These are phyloP conservation scores for Aspergillus sp. DNA, from an alignment of 2,329 filamentous ascomycete species.

Conservation along the genomic window DNA sequence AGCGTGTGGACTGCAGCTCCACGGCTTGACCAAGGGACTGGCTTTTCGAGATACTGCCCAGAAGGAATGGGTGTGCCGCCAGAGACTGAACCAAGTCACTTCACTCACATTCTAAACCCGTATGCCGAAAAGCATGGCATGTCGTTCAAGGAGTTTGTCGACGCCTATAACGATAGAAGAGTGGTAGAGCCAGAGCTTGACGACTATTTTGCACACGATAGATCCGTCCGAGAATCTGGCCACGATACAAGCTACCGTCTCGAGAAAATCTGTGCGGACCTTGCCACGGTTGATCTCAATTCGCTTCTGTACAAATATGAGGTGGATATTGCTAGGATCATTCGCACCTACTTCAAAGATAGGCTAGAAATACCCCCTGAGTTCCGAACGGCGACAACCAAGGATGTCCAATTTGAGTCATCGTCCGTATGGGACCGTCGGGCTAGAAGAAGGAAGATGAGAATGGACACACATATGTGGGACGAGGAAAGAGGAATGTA, in stretches of 20 bases:
- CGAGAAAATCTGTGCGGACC: constrained; percentile 78
- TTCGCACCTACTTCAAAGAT: constrained; percentile 79
- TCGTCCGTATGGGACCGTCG: constrained; percentile 89
- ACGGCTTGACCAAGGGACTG: constrained; percentile 70
- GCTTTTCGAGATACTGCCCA: constrained; percentile 79
- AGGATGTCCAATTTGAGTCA: constrained; percentile 67
- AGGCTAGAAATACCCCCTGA: constrained; percentile 75
- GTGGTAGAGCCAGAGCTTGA: constrained; percentile 85
- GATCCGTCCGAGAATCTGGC: constrained; percentile 90
- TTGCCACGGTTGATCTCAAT: constrained; percentile 93
- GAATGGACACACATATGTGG: constrained; percentile 93
- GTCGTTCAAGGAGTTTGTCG: constrained; percentile 77
- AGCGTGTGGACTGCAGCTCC: constrained; percentile 80
- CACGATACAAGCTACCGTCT: constrained; percentile 95
- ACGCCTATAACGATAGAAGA: constrained; percentile 75
- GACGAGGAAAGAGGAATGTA: constrained; percentile 90
- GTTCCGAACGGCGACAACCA: constrained; percentile 65
- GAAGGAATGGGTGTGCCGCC: constrained; percentile 81
- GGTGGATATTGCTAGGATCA: constrained; percentile 81
- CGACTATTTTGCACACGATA: constrained; percentile 92
- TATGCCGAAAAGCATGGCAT: constrained; percentile 81
- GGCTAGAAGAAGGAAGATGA: constrained; percentile 74
- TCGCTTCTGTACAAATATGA: constrained; percentile 96
- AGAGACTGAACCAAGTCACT: constrained; percentile 85
- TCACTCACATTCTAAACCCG: constrained; percentile 74